Evolutionary conservation across 2,329 filamentous ascomycete genomes (phyloP).

Genomic region (Cercospora nicotianae): DNA sequence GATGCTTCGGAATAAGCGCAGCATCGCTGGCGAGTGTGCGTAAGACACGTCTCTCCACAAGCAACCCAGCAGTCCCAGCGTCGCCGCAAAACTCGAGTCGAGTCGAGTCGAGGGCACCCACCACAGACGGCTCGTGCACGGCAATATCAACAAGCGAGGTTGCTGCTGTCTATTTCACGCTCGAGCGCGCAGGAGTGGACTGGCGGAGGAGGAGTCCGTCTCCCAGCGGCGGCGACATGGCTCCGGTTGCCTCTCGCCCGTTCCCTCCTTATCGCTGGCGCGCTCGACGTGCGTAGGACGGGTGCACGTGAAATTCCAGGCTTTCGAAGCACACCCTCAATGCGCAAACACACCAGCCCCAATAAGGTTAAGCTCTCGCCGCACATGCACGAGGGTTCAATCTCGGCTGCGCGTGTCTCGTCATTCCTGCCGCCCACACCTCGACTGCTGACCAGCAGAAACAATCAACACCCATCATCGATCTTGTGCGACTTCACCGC

Average conservation of each 20-base stretch:
- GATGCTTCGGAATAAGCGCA: constrained; percentile 30
- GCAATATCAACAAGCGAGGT: constrained; percentile 8
- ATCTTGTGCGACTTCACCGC: neutral
- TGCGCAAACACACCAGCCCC: neutral
- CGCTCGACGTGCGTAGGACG: neutral
- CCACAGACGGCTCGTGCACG: constrained; percentile 10
- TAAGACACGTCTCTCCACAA: constrained; percentile 14
- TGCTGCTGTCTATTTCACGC: neutral
- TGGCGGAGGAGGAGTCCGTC: neutral
- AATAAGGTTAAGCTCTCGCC: constrained; percentile 13
- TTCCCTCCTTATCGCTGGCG: constrained; percentile 4
- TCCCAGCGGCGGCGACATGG: neutral
- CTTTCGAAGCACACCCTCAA: constrained; percentile 13
- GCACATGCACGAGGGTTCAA: constrained; percentile 6
- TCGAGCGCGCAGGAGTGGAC: neutral
- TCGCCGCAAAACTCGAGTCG: neutral
- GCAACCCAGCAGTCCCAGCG: neutral
- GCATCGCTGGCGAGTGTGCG: constrained; percentile 21
- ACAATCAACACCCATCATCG: neutral
- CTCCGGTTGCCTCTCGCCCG: constrained; percentile 2
- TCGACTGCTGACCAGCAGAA: neutral
- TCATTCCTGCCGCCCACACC: neutral
- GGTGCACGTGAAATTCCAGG: constrained; percentile 18
- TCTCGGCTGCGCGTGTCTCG: constrained; percentile 1
- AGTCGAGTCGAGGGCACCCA: neutral